Evolutionary conservation across 306 rosid species (phyloP).

Genomic region (Lathyrus tuberosus): DNA sequence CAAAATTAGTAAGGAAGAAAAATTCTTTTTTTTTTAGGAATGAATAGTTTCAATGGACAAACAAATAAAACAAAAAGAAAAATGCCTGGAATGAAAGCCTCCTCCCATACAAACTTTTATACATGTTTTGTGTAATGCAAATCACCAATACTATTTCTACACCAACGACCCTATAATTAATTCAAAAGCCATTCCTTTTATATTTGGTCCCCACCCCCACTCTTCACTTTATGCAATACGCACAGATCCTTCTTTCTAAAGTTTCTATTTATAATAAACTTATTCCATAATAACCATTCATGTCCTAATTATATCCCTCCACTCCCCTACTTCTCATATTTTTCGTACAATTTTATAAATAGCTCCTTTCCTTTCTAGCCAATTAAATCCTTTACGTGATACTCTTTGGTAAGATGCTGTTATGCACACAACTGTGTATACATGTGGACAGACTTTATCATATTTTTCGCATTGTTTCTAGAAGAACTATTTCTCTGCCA

Average conservation of each 20-base stretch:
- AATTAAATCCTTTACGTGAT: slow-evolving; percentile 1
- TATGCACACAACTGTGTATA: not conserved
- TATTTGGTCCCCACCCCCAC: slow-evolving; percentile 47
- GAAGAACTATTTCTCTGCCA: not conserved
- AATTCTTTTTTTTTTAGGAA: slow-evolving; percentile 27
- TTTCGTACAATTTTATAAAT: not conserved
- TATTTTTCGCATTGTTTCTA: not conserved
- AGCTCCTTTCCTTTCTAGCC: not conserved
- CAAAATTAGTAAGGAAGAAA: slow-evolving; percentile 40
- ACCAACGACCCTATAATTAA: slow-evolving; percentile 33
- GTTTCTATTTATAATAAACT: slow-evolving; percentile 24
- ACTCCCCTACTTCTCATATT: not conserved
- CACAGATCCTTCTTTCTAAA: slow-evolving; percentile 31
- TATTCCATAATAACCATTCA: slow-evolving; percentile 40
- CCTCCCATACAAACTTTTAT: not conserved
- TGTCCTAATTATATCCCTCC: slow-evolving; percentile 1
- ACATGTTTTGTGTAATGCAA: slow-evolving; percentile 9
- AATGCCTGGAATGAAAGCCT: slow-evolving; percentile 10
- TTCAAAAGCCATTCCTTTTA: slow-evolving; percentile 36
- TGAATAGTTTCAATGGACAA: slow-evolving; percentile 21
- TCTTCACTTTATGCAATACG: slow-evolving; percentile 27
- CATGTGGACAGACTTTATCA: not conserved
- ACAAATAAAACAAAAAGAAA: slow-evolving; percentile 34
- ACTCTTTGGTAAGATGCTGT: slow-evolving; percentile 3
- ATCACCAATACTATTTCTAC: slow-evolving; percentile 15